These are phyloP conservation scores for Salix udensis DNA, from an alignment of 345 rosid species.

Conservation along the genomic window DNA sequence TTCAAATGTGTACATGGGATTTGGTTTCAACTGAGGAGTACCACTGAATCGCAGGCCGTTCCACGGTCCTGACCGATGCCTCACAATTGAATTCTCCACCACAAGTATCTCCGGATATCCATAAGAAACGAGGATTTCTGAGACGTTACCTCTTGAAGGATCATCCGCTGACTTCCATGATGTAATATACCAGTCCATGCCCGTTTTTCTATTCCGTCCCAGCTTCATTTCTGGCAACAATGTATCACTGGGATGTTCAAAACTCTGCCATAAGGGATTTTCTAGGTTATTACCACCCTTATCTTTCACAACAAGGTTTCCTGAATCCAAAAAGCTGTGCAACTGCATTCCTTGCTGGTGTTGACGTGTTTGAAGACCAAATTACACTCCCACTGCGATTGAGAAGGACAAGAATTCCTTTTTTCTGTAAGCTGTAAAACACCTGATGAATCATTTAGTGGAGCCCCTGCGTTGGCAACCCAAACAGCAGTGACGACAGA, in stretches of 20 bases:
- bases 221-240: not conserved
- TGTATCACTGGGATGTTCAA: not conserved
- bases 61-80: constrained; percentile 37
- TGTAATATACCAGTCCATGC: not conserved
- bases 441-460: not conserved
- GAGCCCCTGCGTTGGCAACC: constrained; percentile 4
- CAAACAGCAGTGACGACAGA: not conserved
- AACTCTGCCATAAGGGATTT: too few species aligned
- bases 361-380: not conserved
- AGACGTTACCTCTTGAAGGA: constrained; percentile 36
- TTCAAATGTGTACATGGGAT: not conserved
- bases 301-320: too few species aligned
- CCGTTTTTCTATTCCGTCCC: not conserved
- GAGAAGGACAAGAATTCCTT: not conserved
- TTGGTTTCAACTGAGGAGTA: not conserved
- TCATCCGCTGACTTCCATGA: constrained; percentile 37
- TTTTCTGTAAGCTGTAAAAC: not conserved
- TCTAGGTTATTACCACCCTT: too few species aligned
- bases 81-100: constrained; percentile 11
- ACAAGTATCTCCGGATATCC: constrained; percentile 27
- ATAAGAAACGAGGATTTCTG: constrained; percentile 4
- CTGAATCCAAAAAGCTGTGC: too few species aligned
- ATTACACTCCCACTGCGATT: not conserved
- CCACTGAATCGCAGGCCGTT: constrained; percentile 24
- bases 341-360: not conserved